Base-by-base conservation (phyloP, 2,329 filamentous ascomycete species). In the Fusarium metavorans region DNA sequence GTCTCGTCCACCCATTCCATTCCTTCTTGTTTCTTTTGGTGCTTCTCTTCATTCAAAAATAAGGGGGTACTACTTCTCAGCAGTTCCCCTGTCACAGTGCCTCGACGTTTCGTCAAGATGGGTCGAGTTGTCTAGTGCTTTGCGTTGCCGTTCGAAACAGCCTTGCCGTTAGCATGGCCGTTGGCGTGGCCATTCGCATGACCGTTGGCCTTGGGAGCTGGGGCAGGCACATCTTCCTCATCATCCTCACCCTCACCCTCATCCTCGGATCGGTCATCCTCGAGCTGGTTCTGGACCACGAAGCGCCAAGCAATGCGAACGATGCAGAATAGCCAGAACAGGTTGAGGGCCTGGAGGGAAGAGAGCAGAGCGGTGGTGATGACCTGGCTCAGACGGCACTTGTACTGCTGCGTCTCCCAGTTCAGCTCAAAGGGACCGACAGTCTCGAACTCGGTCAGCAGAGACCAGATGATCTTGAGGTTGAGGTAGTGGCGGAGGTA, bases 401-500 rank as follows among this genome's bases (percentile, higher is more conserved):
- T 96, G 87, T 93, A 96, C 83, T 94, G 93, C 79, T 92, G 86
- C 0, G 89, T 90, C 63, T 89, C 91, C 94, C 94, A 96, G 85
- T 95, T 89, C 71, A 96, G 86, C 79, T 91, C 90, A 81, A 91
- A 95, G 48, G 93, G 92, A 1, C 93, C 94, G 67, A 95, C 86
- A 48, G 92, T 94, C 77, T 88, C 86, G 84, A 94, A 95, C 80
- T 95, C 90, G 77, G 91, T 94, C 78, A 95, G 90, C 70, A 95
- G 88, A 39, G 92, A 94, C 83, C 87, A 91, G 79, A 97, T 88
- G 82, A 97, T 95, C 79, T 88, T 87, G 60, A 96, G 88, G 85
- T 96, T 96, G 81, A 95, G 87, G 84, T 92, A 94, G 85, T 98
- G 95, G 65, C 95, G 94, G 73, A 96, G 87, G 86, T 98, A 98